Evolutionary conservation across 106 monocot genomes (phyloP).

Genomic region (Phalaenopsis equestris): DNA sequence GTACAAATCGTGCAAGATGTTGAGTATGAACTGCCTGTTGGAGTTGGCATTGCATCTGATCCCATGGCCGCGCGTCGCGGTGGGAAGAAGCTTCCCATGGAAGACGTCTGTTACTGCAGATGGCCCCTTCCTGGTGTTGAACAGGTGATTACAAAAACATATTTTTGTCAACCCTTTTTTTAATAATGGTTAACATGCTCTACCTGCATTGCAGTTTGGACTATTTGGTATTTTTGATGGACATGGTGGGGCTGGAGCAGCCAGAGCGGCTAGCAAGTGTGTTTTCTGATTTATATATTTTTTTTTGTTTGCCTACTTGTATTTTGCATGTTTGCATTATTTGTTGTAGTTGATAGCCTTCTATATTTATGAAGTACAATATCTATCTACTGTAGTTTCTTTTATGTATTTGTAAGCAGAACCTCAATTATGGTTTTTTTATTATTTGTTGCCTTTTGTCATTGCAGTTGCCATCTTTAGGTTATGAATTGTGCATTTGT

Average conservation of each 20-base stretch:
- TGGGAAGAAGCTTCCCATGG: slow-evolving; percentile 82
- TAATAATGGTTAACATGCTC: slow-evolving; percentile 4
- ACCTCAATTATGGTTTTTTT: neutral
- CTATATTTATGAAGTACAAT: neutral
- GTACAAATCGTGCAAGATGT: slow-evolving; percentile 41
- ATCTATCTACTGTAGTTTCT: neutral
- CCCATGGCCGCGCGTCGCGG: slow-evolving; percentile 79
- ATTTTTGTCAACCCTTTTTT: neutral
- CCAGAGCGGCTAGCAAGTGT: slow-evolving; percentile 72
- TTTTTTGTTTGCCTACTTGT: neutral
- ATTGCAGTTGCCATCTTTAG: too few relatives aligned
- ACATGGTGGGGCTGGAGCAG: slow-evolving; percentile 87
- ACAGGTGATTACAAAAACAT: slow-evolving; percentile 34
- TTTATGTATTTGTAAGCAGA: neutral
- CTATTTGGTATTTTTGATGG: slow-evolving; percentile 91
- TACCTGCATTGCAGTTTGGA: slow-evolving; percentile 65
- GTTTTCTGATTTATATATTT: slow-evolving; percentile 20
- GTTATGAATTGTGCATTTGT: too few relatives aligned
- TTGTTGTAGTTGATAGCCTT: neutral
- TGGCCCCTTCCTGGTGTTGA: slow-evolving; percentile 74
- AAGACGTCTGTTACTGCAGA: slow-evolving; percentile 62
- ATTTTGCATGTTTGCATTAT: neutral
- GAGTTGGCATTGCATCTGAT: slow-evolving; percentile 81
- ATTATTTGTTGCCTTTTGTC: neutral
- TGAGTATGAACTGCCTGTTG: slow-evolving; percentile 30